Conservation (phyloP, 768 basidiomycete species). For the Ramaria sp. region DNA sequence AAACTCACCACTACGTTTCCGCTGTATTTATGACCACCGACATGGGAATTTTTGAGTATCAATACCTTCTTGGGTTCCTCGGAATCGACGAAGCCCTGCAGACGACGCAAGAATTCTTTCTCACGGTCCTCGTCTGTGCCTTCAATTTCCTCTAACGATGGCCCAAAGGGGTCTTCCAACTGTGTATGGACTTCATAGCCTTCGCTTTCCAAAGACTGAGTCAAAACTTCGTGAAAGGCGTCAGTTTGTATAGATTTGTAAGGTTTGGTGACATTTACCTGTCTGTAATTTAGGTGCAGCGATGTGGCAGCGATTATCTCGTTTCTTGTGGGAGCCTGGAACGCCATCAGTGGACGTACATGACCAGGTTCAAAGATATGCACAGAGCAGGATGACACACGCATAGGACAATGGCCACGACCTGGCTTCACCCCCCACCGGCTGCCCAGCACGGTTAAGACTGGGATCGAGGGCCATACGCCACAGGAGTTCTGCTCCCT, state of each 20-base stretch:
- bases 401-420: constrained; percentile 84
- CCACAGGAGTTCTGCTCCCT: constrained; percentile 67
- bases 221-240: constrained; percentile 39
- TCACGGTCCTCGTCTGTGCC: constrained; percentile 45
- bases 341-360: background rate
- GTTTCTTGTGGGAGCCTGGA: constrained; percentile 82
- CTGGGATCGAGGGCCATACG: constrained; percentile 49
- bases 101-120: constrained; percentile 35
- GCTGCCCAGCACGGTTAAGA: constrained; percentile 36
- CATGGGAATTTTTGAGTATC: constrained; percentile 79
- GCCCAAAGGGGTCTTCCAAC: constrained; percentile 43
- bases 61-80: constrained; percentile 55
- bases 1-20: constrained; percentile 77
- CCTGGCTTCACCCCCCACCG: constrained; percentile 38
- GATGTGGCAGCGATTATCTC: constrained; percentile 88
- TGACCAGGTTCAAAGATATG: constrained; percentile 15
- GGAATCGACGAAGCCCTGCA: constrained; percentile 41
- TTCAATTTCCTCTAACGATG: constrained; percentile 46
- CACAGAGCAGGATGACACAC: constrained; percentile 83
- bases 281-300: constrained; percentile 77
- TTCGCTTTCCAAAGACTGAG: constrained; percentile 46
- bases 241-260: constrained; percentile 13
- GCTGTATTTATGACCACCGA: constrained; percentile 89
- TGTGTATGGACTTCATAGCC: constrained; percentile 74
- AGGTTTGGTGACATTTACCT: constrained; percentile 31